phyloP scores from a whole-genome alignment of 2,329 filamentous ascomycete genomes.

The Chrysoporthe puriensis region DNA sequence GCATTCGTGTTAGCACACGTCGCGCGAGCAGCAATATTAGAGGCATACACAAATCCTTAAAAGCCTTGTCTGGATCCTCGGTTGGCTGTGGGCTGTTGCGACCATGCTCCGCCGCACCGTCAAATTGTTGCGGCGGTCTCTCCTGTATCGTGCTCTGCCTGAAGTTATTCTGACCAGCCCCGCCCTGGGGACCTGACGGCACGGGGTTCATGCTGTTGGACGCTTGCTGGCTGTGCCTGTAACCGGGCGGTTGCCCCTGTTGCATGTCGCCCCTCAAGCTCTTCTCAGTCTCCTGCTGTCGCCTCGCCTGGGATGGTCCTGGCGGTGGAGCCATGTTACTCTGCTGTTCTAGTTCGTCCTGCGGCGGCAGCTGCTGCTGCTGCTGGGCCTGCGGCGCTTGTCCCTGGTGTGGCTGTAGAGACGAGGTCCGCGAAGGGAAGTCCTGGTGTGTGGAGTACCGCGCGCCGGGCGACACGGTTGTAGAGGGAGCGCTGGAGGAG shows the following conservation, averaged over 20 bases:
- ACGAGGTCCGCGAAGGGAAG: constrained; percentile 36
- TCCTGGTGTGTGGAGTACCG: constrained; percentile 46
- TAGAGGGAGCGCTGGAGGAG: constrained; percentile 45
- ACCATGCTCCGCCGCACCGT: constrained; percentile 52
- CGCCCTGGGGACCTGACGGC: constrained; percentile 43
- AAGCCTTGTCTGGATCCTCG: constrained; percentile 54
- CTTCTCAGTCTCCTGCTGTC: constrained; percentile 55
- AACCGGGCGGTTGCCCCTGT: constrained; percentile 53
- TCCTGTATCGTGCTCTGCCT: constrained; percentile 45
- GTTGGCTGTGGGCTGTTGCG: constrained; percentile 62
- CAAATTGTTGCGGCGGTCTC: constrained; percentile 45
- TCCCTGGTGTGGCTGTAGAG: constrained; percentile 37
- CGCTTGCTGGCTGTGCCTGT: constrained; percentile 53
- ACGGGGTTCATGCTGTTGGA: constrained; percentile 49
- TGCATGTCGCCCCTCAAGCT: constrained; percentile 48
- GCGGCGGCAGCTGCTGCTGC: constrained; percentile 37
- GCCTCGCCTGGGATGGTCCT: constrained; percentile 48
- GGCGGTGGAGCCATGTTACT: constrained; percentile 52
- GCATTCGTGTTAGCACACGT: constrained; percentile 35
- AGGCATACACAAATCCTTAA: constrained; percentile 60
- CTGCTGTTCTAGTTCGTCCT: constrained; percentile 32
- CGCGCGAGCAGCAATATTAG: constrained; percentile 1
- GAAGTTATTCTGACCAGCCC: constrained; percentile 43
- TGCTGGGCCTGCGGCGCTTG: constrained; percentile 30
- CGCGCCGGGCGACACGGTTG: constrained; percentile 44